Base-by-base conservation (phyloP, 345 rosid species). In the Boechera divaricarpa region DNA sequence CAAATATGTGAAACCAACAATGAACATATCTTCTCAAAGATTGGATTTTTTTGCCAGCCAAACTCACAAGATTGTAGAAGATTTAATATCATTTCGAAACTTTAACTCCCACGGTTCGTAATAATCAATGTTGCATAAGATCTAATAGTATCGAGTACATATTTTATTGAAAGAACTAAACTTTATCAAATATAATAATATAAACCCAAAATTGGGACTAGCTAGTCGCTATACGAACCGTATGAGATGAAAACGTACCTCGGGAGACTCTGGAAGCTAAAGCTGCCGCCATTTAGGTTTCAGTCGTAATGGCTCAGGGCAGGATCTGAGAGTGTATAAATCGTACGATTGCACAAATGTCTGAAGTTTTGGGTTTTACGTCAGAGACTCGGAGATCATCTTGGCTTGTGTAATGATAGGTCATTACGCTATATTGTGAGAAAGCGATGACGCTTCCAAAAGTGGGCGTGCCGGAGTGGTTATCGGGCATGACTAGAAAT, bases 401-500 rank as follows among this genome's bases (percentile, higher is more conserved):
- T 0, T 12, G 16, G 5, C 13, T 13, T 59, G 28, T 60, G 15
- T 15, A 45, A 5, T 44, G 2, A 12, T 1, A 13, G 13, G 47
- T 1, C 13, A 5, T 0, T 8, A 38, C 3, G 2, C 0, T 10
- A 4, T 35, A 73, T 24, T 7, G 7, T 1, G 0, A 5, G 10
- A 54, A 9, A 32, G 8, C 1, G 18, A 3, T 4, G 3, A 0
- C 0, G n/a, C 0, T 5, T 5, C 13, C 2, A 44, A 12, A 44
- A 44, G 76, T 77, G 67, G 66, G 28, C 81, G 72, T 71, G 77
- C 76, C 72, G 76, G 72, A 77, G 72, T 77, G 81, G 81, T 84
- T 88, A 85, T 91, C 87, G 87, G 89, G 90, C 96, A 86, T 86
- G 89, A 87, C 89, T 92, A 87, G 90, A 89, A 93, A 87, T 88